These are phyloP conservation scores for Botryosphaeria dothidea DNA, from an alignment of 2,329 filamentous ascomycete genomes.

Conservation along the genomic window DNA sequence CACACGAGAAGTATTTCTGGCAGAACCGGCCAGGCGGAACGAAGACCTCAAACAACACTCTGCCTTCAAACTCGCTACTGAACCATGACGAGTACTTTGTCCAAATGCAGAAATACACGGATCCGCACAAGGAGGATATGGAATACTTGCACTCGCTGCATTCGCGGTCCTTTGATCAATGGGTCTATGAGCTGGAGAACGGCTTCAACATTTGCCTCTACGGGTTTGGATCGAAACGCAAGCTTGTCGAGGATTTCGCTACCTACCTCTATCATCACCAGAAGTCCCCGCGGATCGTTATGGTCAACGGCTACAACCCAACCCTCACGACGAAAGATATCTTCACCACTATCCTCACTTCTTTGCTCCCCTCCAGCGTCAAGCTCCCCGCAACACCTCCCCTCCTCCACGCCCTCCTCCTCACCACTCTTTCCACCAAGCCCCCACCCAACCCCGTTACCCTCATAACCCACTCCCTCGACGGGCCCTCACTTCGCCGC, in stretches of 20 bases:
- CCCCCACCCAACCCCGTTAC: slow-evolving; percentile 30
- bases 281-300: slow-evolving; percentile 63
- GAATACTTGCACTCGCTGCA: slow-evolving; percentile 74
- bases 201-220: slow-evolving; percentile 89
- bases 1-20: slow-evolving; percentile 91
- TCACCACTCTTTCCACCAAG: slow-evolving; percentile 57
- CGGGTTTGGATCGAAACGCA: slow-evolving; percentile 86
- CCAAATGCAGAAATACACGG: slow-evolving; percentile 62
- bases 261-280: slow-evolving; percentile 62
- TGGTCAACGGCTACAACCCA: slow-evolving; percentile 82
- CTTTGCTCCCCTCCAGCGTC: slow-evolving; percentile 54
- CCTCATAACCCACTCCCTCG: slow-evolving; percentile 78
- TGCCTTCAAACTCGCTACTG: slow-evolving; percentile 72
- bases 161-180: slow-evolving; percentile 81
- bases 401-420: slow-evolving; percentile 68
- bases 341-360: slow-evolving; percentile 66
- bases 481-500: slow-evolving; percentile 74
- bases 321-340: slow-evolving; percentile 69
- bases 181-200: slow-evolving; percentile 85
- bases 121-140: slow-evolving; percentile 71
- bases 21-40: slow-evolving; percentile 80
- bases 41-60: slow-evolving; percentile 84
- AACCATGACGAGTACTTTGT: slow-evolving; percentile 92
- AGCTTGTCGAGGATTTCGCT: slow-evolving; percentile 74
- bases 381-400: slow-evolving; percentile 66